Base-by-base conservation (phyloP, 108 stramenopile species). In the Discostella pseudostelligera region DNA sequence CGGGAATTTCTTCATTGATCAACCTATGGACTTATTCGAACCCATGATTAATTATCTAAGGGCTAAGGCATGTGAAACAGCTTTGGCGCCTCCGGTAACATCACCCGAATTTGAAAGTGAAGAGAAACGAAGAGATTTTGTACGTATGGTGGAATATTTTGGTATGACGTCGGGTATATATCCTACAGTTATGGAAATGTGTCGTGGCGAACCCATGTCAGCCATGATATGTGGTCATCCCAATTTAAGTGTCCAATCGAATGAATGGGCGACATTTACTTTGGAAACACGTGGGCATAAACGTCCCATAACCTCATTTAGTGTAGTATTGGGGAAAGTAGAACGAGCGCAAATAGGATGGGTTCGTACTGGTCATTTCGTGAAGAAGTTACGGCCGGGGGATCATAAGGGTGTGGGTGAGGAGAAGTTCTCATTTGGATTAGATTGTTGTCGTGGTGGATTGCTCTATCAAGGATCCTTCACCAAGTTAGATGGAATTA, bases 1-100 rank as follows among this genome's bases (percentile, higher is more conserved):
- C 48, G 87, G 79, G 12, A 83, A 82, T 39, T 85, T 84, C 59
- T 88, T 88, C 56, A 80, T 88, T 13, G 84, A 88, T 53, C 69
- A 82, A 54, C 61, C 72, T 4, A 69, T 69, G 24, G 67, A 75
- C 13, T 63, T 83, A 8, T 85, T 85, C 32, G 48, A 44, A 36
- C 67, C 70, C 9, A 62, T 87, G 68, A 67, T 84, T 20, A 59
- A 83, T 58, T 84, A 78, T 46, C 59, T 87, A 10, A 56, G 86
- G 24, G 62, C 70, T 0, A 74, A 74, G 24, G 69, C 70, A 21
- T 69, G 62, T 21, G 72, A 69, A 28, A 78, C 81, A 6, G 29
- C 62, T 20, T 28, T 78, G 10, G 77, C 55, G 12, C 72, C 77
- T 19, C 72, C 72, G 3, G 76, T 74, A 2, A 78, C 70, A 24